Evolutionary conservation across 805 yeast species (phyloP).

Genomic region (Isabelozyma gotoi): DNA sequence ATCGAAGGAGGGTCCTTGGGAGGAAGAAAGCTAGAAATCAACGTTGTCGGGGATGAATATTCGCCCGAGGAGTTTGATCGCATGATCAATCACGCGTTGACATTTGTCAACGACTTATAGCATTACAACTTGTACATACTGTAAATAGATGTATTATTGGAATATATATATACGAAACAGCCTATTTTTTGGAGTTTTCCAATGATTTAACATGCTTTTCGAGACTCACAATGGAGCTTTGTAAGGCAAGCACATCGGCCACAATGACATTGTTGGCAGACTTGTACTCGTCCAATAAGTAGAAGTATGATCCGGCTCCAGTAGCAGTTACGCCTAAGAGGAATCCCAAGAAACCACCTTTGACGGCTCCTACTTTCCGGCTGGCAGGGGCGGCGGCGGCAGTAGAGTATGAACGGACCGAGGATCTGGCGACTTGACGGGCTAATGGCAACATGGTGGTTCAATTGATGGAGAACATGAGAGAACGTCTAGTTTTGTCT

Average conservation of each 20-base stretch:
- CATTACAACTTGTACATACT: background rate
- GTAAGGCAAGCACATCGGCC: slow-evolving; percentile 71
- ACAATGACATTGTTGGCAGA: slow-evolving; percentile 69
- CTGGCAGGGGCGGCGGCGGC: slow-evolving; percentile 21
- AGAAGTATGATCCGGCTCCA: slow-evolving; percentile 75
- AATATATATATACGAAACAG: slow-evolving; percentile 3
- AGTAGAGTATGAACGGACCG: slow-evolving; percentile 31
- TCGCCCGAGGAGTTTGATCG: slow-evolving; percentile 14
- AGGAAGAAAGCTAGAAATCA: slow-evolving; percentile 51
- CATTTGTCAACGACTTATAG: background rate
- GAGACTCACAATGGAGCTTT: slow-evolving; percentile 63
- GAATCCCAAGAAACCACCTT: slow-evolving; percentile 69
- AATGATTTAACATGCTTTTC: slow-evolving; percentile 67
- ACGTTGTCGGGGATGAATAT: slow-evolving; percentile 39
- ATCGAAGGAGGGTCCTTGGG: slow-evolving; percentile 62
- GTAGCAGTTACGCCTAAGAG: slow-evolving; percentile 73
- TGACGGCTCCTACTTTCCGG: slow-evolving; percentile 39
- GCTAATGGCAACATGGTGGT: slow-evolving; percentile 11
- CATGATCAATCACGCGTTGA: slow-evolving; percentile 16
- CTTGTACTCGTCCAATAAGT: slow-evolving; percentile 75
- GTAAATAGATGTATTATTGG: background rate
- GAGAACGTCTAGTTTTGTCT: too few species aligned
- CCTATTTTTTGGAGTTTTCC: slow-evolving; percentile 33
- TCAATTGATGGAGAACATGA: background rate
- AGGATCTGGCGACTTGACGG: slow-evolving; percentile 15